Evolutionary conservation across 78 protist species (phyloP), one percentile per base, ranked within the genome.

Genomic region (Protostelium mycophagum): DNA sequence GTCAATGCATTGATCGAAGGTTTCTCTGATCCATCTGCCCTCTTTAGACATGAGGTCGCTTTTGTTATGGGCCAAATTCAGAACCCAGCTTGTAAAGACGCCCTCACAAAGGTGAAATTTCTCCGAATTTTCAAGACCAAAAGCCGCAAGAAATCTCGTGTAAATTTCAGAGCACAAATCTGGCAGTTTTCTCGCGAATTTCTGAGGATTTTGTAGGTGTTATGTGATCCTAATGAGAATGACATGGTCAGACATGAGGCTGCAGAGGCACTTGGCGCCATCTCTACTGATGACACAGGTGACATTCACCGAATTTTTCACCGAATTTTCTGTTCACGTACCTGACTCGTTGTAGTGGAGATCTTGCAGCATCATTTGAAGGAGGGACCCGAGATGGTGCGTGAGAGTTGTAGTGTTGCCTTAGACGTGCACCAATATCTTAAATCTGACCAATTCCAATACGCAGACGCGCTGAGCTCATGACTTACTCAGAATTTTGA

Each of bases 201-300:
- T n/a, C n/a, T n/a, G n/a, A n/a, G n/a, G n/a, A n/a, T n/a, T n/a
- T n/a, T n/a, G n/a, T n/a, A 51, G 73, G 90, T 88, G 16, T 73
- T 96, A 28, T 63, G 25, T 34, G 92, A 91, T 85, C 94, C 51
- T n/a, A 39, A 38, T 34, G 95, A 94, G 38, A 88, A 87, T 39
- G 91, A 91, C 9, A 96, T 96, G 96, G 97, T 94, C 28, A 89
- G 97, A 29, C 96, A 94, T 38, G 97, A 96, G 37, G 95, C 96
- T 35, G 96, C 96, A 36, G 97, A 94, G 85, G 97, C 97, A 28
- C 36, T 94, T 28, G 97, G 97, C n/a, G 92, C 97, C 0, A 92
- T 96, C 38, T 91, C 95, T 9, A 37, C 87, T 25, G 83, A 86
- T 51, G 93, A 89, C 94, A 34, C 84, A 89, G 28, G 39, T 92